These are phyloP conservation scores for Silene latifolia DNA, from an alignment of 148 eudicot species.

Conservation along the genomic window DNA sequence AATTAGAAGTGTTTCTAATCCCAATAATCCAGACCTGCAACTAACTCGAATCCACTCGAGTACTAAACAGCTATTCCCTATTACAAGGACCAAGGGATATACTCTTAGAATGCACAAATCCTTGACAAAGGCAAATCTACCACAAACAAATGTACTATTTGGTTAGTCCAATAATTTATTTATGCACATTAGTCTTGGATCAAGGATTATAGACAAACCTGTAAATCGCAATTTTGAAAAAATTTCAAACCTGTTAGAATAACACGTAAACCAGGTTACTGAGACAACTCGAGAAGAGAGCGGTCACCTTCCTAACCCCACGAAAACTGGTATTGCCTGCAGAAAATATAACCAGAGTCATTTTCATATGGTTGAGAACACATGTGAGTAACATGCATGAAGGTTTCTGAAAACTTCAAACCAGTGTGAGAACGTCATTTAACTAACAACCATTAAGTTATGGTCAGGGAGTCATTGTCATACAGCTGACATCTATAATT, in stretches of 20 bases:
- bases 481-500: constrained; percentile 16
- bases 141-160: no score
- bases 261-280: background rate
- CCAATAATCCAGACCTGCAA: background rate
- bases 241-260: background rate
- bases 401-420: constrained; percentile 6
- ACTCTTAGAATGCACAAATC: background rate
- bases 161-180: no score
- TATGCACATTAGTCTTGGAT: background rate
- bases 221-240: background rate
- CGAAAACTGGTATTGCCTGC: background rate
- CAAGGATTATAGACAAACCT: background rate
- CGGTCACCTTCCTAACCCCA: background rate
- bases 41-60: background rate
- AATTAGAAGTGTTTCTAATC: background rate
- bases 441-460: constrained; percentile 13
- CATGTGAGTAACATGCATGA: constrained; percentile 19
- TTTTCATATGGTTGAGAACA: constrained; percentile 8
- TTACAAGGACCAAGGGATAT: constrained; percentile 4
- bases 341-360: background rate
- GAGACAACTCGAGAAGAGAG: constrained; percentile 3
- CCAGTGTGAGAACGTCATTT: constrained; percentile 10
- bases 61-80: background rate
- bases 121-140: background rate
- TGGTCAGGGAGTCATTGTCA: constrained; percentile 17